Conservation (phyloP, 768 basidiomycete species). For the Plicaturopsis crispa region DNA sequence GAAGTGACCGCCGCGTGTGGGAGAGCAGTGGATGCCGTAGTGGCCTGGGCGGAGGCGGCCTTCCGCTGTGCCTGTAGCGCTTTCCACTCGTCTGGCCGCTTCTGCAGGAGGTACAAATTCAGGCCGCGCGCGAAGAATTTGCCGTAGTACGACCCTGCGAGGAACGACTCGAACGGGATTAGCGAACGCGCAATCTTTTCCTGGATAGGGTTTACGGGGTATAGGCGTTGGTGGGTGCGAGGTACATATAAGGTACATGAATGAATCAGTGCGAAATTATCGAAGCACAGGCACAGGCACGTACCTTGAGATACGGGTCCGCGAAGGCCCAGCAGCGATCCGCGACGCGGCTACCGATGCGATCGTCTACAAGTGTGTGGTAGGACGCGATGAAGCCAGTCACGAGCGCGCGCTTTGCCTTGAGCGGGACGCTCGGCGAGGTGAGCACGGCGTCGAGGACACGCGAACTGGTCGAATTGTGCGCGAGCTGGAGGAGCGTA, state of each 20-base stretch:
- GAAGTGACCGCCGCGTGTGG: background rate
- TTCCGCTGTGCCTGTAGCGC: conserved; percentile 47
- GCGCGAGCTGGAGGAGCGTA: conserved; percentile 50
- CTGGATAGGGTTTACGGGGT: conserved; percentile 30
- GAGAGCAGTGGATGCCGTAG: background rate
- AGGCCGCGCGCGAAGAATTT: conserved; percentile 80
- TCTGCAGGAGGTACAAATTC: conserved; percentile 69
- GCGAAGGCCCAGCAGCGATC: conserved; percentile 88
- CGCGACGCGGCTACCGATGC: conserved; percentile 82
- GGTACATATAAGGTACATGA: conserved; percentile 1
- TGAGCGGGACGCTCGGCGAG: conserved; percentile 54
- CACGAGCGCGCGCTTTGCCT: conserved; percentile 65
- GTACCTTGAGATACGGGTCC: conserved; percentile 89
- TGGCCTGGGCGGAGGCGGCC: conserved; percentile 8
- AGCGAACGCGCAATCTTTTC: conserved; percentile 89
- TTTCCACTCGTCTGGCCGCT: conserved; percentile 82
- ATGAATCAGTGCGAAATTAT: background rate
- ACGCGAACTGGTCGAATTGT: conserved; percentile 64
- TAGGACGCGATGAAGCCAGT: conserved; percentile 73
- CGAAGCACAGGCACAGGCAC: conserved; percentile 8
- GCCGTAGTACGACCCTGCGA: conserved; percentile 77
- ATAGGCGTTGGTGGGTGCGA: conserved; percentile 3
- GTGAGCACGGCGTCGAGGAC: conserved; percentile 75
- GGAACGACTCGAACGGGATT: conserved; percentile 57
- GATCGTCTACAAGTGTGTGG: conserved; percentile 77